Percentiles rank a stretch among this genome's conserved stretches.
These are phyloP conservation scores for Apophysomyces trapeziformis DNA, from an alignment of 371 early-diverging fungal genomes.

Conservation along the genomic window DNA sequence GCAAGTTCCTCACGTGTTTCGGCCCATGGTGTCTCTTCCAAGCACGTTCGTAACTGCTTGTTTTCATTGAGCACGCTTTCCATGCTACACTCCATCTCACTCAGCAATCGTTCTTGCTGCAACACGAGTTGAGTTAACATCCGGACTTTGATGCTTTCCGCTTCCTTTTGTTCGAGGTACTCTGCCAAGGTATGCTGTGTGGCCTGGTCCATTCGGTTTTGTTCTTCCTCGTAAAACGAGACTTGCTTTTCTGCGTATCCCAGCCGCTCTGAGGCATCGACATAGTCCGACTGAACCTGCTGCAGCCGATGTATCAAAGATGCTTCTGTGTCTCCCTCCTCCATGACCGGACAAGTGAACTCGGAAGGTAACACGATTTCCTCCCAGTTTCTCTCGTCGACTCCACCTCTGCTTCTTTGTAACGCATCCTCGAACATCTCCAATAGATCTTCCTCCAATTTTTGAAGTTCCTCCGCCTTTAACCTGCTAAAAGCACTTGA, in stretches of 20 bases:
- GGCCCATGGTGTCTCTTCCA: constrained; percentile 13
- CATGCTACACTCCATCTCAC: constrained; percentile 13
- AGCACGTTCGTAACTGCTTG: constrained; percentile 11
- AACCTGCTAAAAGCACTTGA: neutral
- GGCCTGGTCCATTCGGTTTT: constrained; percentile 1
- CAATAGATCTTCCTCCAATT: constrained; percentile 3
- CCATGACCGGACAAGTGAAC: neutral
- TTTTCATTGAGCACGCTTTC: constrained; percentile 4
- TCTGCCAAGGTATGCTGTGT: constrained; percentile 3
- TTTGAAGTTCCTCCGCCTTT: constrained; percentile 2
- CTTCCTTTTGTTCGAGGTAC: constrained; percentile 12
- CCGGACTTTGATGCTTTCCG: constrained; percentile 10
- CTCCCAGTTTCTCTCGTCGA: neutral
- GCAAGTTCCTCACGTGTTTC: constrained; percentile 13
- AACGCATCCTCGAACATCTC: constrained; percentile 3
- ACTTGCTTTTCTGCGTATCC: neutral
- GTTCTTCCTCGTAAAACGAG: neutral
- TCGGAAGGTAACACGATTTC: neutral
- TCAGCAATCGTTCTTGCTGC: constrained; percentile 26
- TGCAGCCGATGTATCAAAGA: neutral
- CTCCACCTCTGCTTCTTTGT: neutral
- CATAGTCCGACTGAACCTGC: neutral
- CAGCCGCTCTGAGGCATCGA: neutral
- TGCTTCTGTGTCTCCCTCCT: neutral
- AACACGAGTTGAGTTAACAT: constrained; percentile 19